Conservation (phyloP, 208 protist species). For the Trypanosoma congolense region DNA sequence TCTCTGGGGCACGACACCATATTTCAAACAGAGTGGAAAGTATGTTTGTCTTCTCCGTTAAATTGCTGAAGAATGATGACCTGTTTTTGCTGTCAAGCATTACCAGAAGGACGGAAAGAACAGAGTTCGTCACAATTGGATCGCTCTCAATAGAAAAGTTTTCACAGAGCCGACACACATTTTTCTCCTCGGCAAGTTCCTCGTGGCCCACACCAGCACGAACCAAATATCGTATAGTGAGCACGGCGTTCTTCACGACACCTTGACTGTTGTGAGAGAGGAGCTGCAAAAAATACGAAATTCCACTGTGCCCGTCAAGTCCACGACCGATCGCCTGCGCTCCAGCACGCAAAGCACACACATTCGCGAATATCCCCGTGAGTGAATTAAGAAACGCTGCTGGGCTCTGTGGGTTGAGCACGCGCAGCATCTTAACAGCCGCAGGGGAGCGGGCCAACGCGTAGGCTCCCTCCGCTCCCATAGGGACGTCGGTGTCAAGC, state of each 20-base stretch:
- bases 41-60: slow-evolving; percentile 40
- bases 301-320: slow-evolving; percentile 65
- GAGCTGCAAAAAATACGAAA: slow-evolving; percentile 76
- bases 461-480: slow-evolving; percentile 60
- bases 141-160: slow-evolving; percentile 45
- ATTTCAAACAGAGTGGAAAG: slow-evolving; percentile 65
- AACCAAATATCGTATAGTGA: slow-evolving; percentile 61
- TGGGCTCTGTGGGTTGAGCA: slow-evolving; percentile 73
- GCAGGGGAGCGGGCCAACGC: slow-evolving; percentile 66
- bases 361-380: slow-evolving; percentile 76
- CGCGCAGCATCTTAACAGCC: slow-evolving; percentile 83
- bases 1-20: slow-evolving; percentile 63
- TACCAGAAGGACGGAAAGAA: slow-evolving; percentile 65
- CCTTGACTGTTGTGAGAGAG: slow-evolving; percentile 66
- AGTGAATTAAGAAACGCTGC: slow-evolving; percentile 71
- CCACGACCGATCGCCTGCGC: slow-evolving; percentile 58
- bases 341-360: slow-evolving; percentile 58
- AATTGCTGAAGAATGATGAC: slow-evolving; percentile 45
- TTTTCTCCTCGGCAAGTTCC: slow-evolving; percentile 49
- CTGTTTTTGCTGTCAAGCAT: slow-evolving; percentile 66
- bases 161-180: slow-evolving; percentile 50
- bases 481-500: slow-evolving; percentile 64
- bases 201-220: slow-evolving; percentile 56
- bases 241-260: slow-evolving; percentile 61
- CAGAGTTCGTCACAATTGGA: slow-evolving; percentile 45